Percentiles rank a stretch among this genome's conserved stretches.
These are phyloP conservation scores for Beauveria sp. DNA, from an alignment of 2,329 filamentous ascomycete species.

Conservation along the genomic window DNA sequence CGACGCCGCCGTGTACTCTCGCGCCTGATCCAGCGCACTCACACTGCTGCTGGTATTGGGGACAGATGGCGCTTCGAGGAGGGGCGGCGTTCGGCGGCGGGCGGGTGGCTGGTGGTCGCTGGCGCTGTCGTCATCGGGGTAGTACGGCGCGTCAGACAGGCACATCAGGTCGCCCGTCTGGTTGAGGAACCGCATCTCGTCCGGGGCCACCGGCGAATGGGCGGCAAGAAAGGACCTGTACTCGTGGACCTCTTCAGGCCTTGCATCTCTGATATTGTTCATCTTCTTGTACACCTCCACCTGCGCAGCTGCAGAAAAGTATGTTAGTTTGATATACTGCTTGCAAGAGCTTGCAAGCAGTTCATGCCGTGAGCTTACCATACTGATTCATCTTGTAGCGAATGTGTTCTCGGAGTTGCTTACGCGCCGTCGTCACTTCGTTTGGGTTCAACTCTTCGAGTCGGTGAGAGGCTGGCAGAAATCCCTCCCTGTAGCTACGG, in stretches of 20 bases:
- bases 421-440: conserved; percentile 53
- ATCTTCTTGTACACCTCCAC: background rate
- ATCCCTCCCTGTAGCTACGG: conserved; percentile 32
- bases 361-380: conserved; percentile 37
- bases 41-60: background rate
- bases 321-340: conserved; percentile 25
- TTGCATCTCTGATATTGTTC: background rate
- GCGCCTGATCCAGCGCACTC: background rate
- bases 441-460: conserved; percentile 45
- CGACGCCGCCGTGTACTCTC: background rate
- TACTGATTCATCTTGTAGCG: conserved; percentile 62
- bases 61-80: background rate
- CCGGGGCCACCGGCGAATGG: conserved; percentile 46
- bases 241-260: conserved; percentile 24
- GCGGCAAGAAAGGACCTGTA: conserved; percentile 47
- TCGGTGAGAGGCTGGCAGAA: conserved; percentile 52
- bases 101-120: background rate
- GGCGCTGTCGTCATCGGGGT: background rate
- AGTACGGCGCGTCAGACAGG: conserved; percentile 14
- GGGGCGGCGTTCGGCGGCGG: background rate
- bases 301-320: conserved; percentile 35
- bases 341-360: background rate
- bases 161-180: conserved; percentile 46
- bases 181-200: conserved; percentile 54
- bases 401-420: conserved; percentile 53